A percentile compares a stretch with the other conserved stretches of the same genome.
Conservation (phyloP, 352 stramenopile genomes). For the Globisporangium splendens region DNA sequence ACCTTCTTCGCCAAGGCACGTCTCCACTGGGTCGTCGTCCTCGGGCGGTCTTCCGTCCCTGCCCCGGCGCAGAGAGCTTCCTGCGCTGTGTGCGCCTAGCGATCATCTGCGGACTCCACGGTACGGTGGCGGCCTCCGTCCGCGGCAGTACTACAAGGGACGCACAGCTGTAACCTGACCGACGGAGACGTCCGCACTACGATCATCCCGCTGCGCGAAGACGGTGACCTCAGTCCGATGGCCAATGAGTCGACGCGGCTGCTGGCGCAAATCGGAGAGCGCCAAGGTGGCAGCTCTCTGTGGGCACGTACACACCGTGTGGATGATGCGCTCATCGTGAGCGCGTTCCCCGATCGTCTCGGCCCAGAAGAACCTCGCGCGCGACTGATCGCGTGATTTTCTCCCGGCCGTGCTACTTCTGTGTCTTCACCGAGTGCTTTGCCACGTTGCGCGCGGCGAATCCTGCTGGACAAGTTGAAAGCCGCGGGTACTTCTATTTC, state of each 20-base stretch:
- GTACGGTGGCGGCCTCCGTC: conserved; percentile 46
- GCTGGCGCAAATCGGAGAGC: conserved; percentile 55
- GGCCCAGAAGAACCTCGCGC: conserved; percentile 71
- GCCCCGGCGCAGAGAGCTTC: conserved; percentile 19
- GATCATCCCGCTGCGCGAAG: conserved; percentile 65
- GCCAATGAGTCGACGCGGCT: conserved; percentile 67
- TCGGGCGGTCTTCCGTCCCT: no score
- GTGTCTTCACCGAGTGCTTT: conserved; percentile 80
- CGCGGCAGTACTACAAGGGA: conserved; percentile 78
- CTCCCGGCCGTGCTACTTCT: conserved; percentile 66
- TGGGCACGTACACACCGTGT: conserved; percentile 83
- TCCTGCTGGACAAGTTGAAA: conserved; percentile 65
- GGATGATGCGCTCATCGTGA: conserved; percentile 82
- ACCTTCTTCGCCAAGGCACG: neutral
- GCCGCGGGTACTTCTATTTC: conserved; percentile 66
- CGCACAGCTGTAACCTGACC: conserved; percentile 72
- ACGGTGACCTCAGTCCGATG: conserved; percentile 62
- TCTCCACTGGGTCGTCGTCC: neutral
- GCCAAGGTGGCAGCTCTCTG: conserved; percentile 45
- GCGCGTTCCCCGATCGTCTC: conserved; percentile 64
- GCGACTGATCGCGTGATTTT: conserved; percentile 60
- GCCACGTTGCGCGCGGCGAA: conserved; percentile 60
- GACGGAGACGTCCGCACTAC: conserved; percentile 53
- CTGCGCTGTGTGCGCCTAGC: conserved; percentile 59
- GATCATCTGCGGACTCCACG: conserved; percentile 51